Evolutionary conservation across 1,139 yeast species (phyloP), one percentile per base, ranked within the genome.

Genomic region (Suhomyces coccinellae): DNA sequence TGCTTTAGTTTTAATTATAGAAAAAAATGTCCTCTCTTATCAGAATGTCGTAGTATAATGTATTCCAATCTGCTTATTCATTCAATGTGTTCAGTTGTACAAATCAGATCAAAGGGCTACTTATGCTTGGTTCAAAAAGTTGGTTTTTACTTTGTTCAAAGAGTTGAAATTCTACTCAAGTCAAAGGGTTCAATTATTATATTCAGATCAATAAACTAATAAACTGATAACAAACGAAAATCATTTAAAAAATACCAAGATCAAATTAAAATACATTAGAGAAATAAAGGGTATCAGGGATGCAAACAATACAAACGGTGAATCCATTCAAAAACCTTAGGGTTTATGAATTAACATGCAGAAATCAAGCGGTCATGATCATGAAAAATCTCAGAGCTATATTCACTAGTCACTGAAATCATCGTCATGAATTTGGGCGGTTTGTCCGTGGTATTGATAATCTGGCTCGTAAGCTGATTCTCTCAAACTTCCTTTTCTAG

Each of bases 401-500:
- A n/a, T n/a, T 15, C 13, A 41, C 35, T 52, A 67, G 46, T 69
- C 72, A 48, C 71, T 64, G 52, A 67, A 71, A 53, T 69, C 72
- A 38, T 58, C 62, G 46, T 69, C 61, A 40, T 66, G 69, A 38
- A 72, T 65, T 48, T 63, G 68, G 12, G 74, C 79, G 13, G 64
- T 54, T 48, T 70, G 67, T 15, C 71, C 77, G 16, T 61, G 58
- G 34, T 51, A 52, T 20, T 56, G 51, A 38, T 57, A 54, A 44
- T 62, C 60, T 26, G 68, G 67, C 41, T 63, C 63, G 45, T 64
- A 61, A 4, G 75, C 67, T 20, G 75, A 66, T 48, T 74, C 75
- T 50, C 73, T 63, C 54, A 68, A 63, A 56, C 79, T 69, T 27
- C 76, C 77, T 52, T 72, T 72, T 54, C 80, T 63, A 8, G 81